phyloP scores from a whole-genome alignment of 2,329 filamentous ascomycete genomes.

The Phialocephala subalpina region DNA sequence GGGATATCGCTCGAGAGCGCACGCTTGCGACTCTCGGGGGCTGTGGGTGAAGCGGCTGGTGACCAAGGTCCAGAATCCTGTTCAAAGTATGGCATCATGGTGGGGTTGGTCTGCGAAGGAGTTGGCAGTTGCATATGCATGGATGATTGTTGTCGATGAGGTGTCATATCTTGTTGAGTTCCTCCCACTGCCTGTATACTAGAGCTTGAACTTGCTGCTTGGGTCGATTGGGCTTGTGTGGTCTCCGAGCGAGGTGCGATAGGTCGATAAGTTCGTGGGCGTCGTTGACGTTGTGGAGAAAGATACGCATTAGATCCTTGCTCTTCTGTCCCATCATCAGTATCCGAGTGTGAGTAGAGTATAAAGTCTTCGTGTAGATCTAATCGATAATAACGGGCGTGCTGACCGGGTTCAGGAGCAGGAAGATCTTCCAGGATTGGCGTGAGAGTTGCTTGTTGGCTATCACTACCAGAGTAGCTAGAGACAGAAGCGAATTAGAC shows the following conservation, averaged over 20 bases:
- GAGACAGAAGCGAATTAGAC: constrained; percentile 1
- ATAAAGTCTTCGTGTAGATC: constrained; percentile 5
- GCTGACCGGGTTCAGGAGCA: constrained; percentile 17
- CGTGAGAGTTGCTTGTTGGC: constrained; percentile 1
- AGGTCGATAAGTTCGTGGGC: neutral
- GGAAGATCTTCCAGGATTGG: constrained; percentile 1
- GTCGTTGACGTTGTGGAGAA: neutral
- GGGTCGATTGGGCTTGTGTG: neutral
- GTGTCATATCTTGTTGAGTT: neutral
- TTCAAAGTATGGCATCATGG: constrained; percentile 4
- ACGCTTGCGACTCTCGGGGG: constrained; percentile 14
- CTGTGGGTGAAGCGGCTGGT: constrained; percentile 4
- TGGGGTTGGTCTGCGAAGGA: neutral
- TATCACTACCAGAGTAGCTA: constrained; percentile 15
- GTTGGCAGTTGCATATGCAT: neutral
- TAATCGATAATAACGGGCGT: constrained; percentile 1
- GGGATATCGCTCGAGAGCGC: constrained; percentile 16
- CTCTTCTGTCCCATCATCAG: constrained; percentile 8
- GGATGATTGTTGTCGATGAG: neutral
- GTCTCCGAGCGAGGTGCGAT: neutral
- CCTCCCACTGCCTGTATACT: neutral
- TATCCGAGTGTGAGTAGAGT: constrained; percentile 3
- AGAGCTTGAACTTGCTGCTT: neutral
- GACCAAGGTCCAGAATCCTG: constrained; percentile 8
- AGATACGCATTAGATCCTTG: neutral